Conservation (phyloP, 768 basidiomycete species). For the Termitomyces heimii region DNA sequence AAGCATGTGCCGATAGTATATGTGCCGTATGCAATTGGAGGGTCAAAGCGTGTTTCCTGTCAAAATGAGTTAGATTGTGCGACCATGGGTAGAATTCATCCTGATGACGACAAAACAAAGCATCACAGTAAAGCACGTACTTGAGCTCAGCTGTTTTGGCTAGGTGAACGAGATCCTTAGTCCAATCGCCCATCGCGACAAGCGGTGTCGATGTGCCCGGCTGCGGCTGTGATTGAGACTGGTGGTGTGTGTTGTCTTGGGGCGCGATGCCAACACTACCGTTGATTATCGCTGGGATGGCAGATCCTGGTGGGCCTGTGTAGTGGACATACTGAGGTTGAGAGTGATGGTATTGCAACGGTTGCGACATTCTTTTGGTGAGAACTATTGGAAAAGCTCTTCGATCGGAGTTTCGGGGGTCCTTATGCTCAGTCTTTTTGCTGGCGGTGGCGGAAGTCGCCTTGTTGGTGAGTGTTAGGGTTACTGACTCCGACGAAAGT, state of each 20-base stretch:
- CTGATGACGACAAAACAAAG: neutral
- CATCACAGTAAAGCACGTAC: slow-evolving; percentile 36
- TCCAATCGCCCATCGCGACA: slow-evolving; percentile 83
- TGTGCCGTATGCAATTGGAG: slow-evolving; percentile 85
- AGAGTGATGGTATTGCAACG: slow-evolving; percentile 25
- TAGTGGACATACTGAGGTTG: slow-evolving; percentile 34
- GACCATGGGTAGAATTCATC: neutral
- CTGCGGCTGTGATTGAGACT: slow-evolving; percentile 22
- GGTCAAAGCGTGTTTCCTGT: slow-evolving; percentile 78
- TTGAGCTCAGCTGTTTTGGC: slow-evolving; percentile 87
- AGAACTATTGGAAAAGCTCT: slow-evolving; percentile 16
- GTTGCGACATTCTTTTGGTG: slow-evolving; percentile 36
- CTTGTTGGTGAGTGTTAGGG: neutral
- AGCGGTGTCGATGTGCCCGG: slow-evolving; percentile 35
- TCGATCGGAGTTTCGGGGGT: slow-evolving; percentile 37
- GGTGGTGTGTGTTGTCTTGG: slow-evolving; percentile 22
- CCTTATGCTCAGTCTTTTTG: slow-evolving; percentile 4
- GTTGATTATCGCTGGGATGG: slow-evolving; percentile 14
- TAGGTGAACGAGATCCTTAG: slow-evolving; percentile 77
- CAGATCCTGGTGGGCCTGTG: slow-evolving; percentile 21
- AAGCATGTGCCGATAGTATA: slow-evolving; percentile 77
- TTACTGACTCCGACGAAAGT: too few species aligned
- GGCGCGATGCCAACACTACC: slow-evolving; percentile 18
- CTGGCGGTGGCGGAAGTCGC: slow-evolving; percentile 10
- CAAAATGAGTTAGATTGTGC: neutral